phyloP scores from a whole-genome alignment of 495 filamentous ascomycete species.

The Saxispiralis lemnorum region DNA sequence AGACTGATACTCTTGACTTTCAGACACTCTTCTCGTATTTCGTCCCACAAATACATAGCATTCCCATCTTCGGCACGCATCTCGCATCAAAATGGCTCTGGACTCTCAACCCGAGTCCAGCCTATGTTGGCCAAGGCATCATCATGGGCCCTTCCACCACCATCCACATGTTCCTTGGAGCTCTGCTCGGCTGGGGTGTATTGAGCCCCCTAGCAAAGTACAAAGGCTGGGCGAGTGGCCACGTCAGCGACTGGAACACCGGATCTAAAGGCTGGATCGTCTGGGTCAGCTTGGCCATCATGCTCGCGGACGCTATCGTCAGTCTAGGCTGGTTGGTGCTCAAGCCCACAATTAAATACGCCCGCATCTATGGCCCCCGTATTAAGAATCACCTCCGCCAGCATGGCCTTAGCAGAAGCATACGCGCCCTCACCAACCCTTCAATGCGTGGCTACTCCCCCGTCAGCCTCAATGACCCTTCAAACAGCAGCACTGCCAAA shows the following conservation, averaged over 20 bases:
- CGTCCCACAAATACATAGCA: conserved; percentile 61
- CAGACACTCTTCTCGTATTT: conserved; percentile 86
- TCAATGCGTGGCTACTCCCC: conserved; percentile 16
- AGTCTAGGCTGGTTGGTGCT: conserved; percentile 68
- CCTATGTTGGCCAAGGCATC: conserved; percentile 76
- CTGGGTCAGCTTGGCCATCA: conserved; percentile 86
- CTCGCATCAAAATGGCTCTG: conserved; percentile 76
- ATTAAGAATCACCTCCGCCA: conserved; percentile 16
- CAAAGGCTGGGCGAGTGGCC: conserved; percentile 76
- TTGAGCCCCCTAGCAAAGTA: conserved; percentile 74
- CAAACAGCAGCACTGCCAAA: background rate
- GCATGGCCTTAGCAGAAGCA: conserved; percentile 16
- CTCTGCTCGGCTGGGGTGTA: conserved; percentile 77
- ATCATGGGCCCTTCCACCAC: conserved; percentile 86
- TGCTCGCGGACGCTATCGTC: conserved; percentile 83
- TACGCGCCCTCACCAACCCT: conserved; percentile 13
- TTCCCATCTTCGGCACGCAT: conserved; percentile 64
- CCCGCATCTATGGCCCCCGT: conserved; percentile 21
- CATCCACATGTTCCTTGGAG: conserved; percentile 86
- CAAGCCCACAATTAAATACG: conserved; percentile 36
- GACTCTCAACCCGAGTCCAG: conserved; percentile 87
- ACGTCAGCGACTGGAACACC: conserved; percentile 68
- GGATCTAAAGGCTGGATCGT: conserved; percentile 98
- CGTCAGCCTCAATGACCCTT: conserved; percentile 12
- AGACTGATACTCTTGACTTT: conserved; percentile 3